A percentile compares a stretch with the other conserved stretches of the same genome.
These are phyloP conservation scores for Petunia secreta DNA, from an alignment of 257 asterid species.

Conservation along the genomic window DNA sequence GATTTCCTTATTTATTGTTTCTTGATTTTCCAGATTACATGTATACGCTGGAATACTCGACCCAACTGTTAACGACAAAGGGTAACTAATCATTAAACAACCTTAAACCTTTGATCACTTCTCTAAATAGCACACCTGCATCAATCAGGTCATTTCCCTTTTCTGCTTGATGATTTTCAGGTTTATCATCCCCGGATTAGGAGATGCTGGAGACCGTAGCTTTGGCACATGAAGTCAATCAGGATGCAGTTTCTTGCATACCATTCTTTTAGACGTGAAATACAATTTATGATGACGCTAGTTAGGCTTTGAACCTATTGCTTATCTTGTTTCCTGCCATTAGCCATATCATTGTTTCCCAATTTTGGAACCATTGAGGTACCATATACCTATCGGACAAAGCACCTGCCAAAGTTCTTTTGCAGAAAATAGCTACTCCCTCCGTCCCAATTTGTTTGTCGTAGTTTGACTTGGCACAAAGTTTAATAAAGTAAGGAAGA, in stretches of 20 bases:
- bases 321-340: neutral
- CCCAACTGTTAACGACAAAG: slow-evolving; percentile 76
- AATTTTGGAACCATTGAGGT: slow-evolving; percentile 11
- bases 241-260: neutral
- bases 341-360: neutral
- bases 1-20: neutral
- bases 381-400: neutral
- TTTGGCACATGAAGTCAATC: slow-evolving; percentile 65
- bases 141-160: neutral
- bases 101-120: neutral
- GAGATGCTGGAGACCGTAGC: slow-evolving; percentile 98
- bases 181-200: slow-evolving; percentile 90
- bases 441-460: too few relatives aligned
- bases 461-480: too few relatives aligned
- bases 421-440: too few relatives aligned
- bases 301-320: neutral
- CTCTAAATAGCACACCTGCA: neutral
- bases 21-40: slow-evolving; percentile 69
- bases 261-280: slow-evolving; percentile 16
- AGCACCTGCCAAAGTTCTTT: neutral
- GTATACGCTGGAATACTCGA: slow-evolving; percentile 90
- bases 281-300: neutral
- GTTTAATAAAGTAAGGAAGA: too few relatives aligned
- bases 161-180: slow-evolving; percentile 47
- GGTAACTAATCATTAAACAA: slow-evolving; percentile 47